Base-by-base conservation (phyloP, 768 basidiomycete genomes). In the Crucibulum laeve region DNA sequence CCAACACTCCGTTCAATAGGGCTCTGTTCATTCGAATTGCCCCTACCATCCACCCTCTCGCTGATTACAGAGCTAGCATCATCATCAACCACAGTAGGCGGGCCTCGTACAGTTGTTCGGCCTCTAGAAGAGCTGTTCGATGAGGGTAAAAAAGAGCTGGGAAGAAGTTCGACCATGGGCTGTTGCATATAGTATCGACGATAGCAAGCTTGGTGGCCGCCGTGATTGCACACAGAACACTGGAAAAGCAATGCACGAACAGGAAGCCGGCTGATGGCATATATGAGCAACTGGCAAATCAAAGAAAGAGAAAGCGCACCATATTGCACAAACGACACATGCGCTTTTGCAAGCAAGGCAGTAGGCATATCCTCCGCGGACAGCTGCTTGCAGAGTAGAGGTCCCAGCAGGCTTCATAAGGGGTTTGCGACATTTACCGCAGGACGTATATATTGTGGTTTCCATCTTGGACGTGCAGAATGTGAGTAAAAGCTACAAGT, bases 201-300 rank as follows among this genome's bases (percentile, higher is more conserved):
- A 53, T 88, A 90, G 61, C 90, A 92, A 15, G 74, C 71, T 51
- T 84, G 83, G 51, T 92, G 90, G 0, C 89, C 89, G 0, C 90
- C 90, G 48, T 92, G 90, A 33, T 75, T 65, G 56, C 90, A 92
- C 1, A 85, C 64, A 0, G 84, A 74, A 58, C 90, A 91, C 40
- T 82, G 80, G 56, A 90, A 84, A 2, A 87, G 61, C 4, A 89
- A 65, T 0, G 76, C 67, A 22, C 76, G 78, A 13, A 91, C 86
- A 3, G 90, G 89, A 22, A 91, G 76, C 43, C 80, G 90, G 59
- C 89, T 91, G 47, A 3, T 17, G 39, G 46, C 14, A 43, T 38
- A 33, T 37, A 33, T 42, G 44, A 42, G 13, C 30, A 19, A 10
- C 25, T 38, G 5, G 37, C 32, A 35, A 26, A 39, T 10, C 32